Base-by-base conservation (phyloP, 495 filamentous ascomycete genomes). In the Friedmanniomyces simplex region DNA sequence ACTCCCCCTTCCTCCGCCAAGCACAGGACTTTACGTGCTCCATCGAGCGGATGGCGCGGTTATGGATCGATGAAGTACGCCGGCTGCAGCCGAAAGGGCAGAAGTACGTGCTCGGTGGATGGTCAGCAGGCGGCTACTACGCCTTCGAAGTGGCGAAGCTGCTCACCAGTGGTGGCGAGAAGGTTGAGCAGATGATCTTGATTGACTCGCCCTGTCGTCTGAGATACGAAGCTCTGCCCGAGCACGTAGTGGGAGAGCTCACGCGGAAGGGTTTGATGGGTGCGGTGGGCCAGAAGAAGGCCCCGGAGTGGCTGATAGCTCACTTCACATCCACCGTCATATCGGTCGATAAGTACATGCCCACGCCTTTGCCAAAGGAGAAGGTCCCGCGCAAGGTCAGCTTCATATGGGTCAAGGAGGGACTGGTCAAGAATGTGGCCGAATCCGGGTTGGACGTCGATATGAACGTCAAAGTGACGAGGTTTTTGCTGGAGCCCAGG, bases 261-360 rank as follows among this genome's bases (percentile, higher is more conserved):
- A 60, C 52, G n/a, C n/a, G 36, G 8, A 56, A 61, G 13, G 58
- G 54, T 3, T 30, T 64, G 36, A 57, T 64, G 58, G 62, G 62
- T 32, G 54, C 48, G 14, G 20, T 25, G 5, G 53, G 52, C 11
- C 20, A 45, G 24, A 56, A 58, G 47, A 61, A 57, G 50, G 50
- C 67, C 3, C 69, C 71, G 2, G 59, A 61, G 7, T 69, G 67
- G 64, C 59, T 72, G 22, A 43, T 70, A 6, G 54, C 63, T 13
- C 70, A 72, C 51, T 72, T 72, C 58, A 62, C 65, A 1, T 55
- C 69, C 14, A 62, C 59, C n/a, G 63, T 74, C 28, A 56, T 65
- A 13, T 50, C 46, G 14, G 49, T 65, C 18, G 54, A 59, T 12
- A 45, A 32, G 22, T 65, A 65, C 36, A 57, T 55, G 59, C 59